Evolutionary conservation across 306 rosid species (phyloP), one percentile per base, ranked within the genome.

Genomic region (Quercus berberidifolia): DNA sequence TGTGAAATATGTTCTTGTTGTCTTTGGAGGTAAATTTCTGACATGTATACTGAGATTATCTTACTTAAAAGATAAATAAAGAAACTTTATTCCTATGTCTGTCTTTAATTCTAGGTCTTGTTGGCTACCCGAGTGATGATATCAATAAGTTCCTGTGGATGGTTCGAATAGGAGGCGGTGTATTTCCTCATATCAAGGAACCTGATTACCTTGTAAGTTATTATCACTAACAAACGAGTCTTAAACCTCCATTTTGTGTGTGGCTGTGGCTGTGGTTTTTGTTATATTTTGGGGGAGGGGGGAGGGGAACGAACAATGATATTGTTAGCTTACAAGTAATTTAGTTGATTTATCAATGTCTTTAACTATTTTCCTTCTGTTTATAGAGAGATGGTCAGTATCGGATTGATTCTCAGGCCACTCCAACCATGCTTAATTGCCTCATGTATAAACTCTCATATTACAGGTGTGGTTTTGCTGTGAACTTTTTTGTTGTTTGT

Each of bases 131-230:
- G 21, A 96, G 99, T 82, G 99, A 96, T 72, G 99, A 96, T 81
- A 96, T 96, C 76, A 96, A 96, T 35, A 96, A 96, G 91, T 96
- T 96, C 89, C 84, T 96, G 77, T 96, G 99, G 99, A 96, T 96
- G 99, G 99, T 96, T 75, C 98, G 99, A 3, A 96, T 96, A 11
- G 99, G 99, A 79, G 99, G 99, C 52, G 99, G 99, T 64, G 99
- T 96, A 78, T 96, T 93, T 85, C 99, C 99, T 81, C 99, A 96
- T 89, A 96, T 96, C 78, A 96, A 74, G 83, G 99, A 96, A 85
- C 91, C 98, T 0, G 99, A 96, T 85, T 96, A 93, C 85, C 82
- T 96, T 33, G 99, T 96, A 85, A 90, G 97, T 86, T 49, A 41
- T 41, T 23, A 35, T 76, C 26, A 55, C 31, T 70, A 70, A 52